These are phyloP conservation scores for Durusdinium trenchii DNA, from an alignment of 73 alveolate species.

Conservation along the genomic window DNA sequence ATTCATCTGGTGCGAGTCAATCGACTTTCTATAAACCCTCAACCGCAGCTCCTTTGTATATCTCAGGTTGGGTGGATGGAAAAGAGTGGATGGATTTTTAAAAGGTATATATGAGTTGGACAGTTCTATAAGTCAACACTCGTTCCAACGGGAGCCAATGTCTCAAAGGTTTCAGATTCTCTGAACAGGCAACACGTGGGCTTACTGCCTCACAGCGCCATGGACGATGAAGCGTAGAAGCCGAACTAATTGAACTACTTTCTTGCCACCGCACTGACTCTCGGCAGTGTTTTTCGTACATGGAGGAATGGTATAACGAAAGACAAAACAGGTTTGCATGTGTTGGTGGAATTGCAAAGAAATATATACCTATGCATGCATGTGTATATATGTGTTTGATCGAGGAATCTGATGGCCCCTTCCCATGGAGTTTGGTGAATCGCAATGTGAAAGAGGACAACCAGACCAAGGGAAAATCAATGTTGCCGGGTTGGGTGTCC, in stretches of 20 bases:
- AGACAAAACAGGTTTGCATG: no score
- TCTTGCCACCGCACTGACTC: conserved; percentile 15
- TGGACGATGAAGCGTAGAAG: conserved; percentile 9
- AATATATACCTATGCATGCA: no score
- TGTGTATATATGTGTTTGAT: not conserved
- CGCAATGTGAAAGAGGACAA: not conserved
- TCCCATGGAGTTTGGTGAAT: not conserved
- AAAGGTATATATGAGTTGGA: not conserved
- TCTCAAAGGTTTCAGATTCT: not conserved
- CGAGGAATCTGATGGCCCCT: conserved; percentile 14
- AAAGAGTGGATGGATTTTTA: not conserved
- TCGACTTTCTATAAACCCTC: not conserved
- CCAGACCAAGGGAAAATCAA: not conserved
- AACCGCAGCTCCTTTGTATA: not conserved
- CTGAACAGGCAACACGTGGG: not conserved
- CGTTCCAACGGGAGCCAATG: not conserved
- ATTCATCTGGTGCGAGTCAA: not conserved
- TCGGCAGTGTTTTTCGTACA: not conserved
- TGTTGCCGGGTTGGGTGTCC: not conserved
- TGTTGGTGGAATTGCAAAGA: no score
- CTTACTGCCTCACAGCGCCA: not conserved
- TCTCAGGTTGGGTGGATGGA: not conserved
- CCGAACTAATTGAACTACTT: not conserved
- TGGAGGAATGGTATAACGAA: no score
- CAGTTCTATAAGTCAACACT: not conserved